A percentile compares a stretch with the other conserved stretches of the same genome.
Conservation (phyloP, 2,329 filamentous ascomycete genomes). For the Aureobasidium sp. region DNA sequence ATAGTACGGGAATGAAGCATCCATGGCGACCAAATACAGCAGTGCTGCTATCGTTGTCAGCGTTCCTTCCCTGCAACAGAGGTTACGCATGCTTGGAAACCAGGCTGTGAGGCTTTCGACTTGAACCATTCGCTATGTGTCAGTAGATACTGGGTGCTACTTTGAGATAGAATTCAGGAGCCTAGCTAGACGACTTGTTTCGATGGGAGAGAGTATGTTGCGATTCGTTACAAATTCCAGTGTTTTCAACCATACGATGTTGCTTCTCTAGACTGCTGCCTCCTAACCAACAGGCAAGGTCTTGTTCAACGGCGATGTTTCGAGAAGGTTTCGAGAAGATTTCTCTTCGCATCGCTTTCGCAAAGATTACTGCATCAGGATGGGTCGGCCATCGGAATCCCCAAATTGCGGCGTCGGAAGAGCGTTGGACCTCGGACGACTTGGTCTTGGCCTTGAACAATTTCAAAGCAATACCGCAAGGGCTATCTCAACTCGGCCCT, state of each 20-base stretch:
- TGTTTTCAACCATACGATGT: too few relatives aligned
- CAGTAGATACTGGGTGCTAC: too few relatives aligned
- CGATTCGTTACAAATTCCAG: not conserved
- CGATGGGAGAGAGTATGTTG: not conserved
- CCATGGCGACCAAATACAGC: slow-evolving; percentile 2
- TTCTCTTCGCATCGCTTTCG: not conserved
- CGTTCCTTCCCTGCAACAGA: not conserved
- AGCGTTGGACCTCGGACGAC: not conserved
- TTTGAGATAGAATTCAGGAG: too few relatives aligned
- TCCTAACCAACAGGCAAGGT: too few relatives aligned
- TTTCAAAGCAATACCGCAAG: not conserved
- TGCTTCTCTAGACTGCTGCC: too few relatives aligned
- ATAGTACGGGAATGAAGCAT: slow-evolving; percentile 5
- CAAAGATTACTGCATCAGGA: not conserved
- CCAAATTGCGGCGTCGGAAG: not conserved
- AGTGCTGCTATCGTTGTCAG: slow-evolving; percentile 1
- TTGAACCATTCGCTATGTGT: too few relatives aligned
- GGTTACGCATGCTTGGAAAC: not conserved
- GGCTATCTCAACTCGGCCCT: not conserved
- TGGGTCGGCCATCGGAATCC: not conserved
- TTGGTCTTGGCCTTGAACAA: slow-evolving; percentile 6
- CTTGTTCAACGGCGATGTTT: too few relatives aligned
- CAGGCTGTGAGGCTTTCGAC: too few relatives aligned
- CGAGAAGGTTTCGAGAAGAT: too few relatives aligned
- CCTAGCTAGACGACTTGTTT: too few relatives aligned